These are phyloP conservation scores for Crucihimalaya himalaica DNA, from an alignment of 345 rosid species.

Conservation along the genomic window DNA sequence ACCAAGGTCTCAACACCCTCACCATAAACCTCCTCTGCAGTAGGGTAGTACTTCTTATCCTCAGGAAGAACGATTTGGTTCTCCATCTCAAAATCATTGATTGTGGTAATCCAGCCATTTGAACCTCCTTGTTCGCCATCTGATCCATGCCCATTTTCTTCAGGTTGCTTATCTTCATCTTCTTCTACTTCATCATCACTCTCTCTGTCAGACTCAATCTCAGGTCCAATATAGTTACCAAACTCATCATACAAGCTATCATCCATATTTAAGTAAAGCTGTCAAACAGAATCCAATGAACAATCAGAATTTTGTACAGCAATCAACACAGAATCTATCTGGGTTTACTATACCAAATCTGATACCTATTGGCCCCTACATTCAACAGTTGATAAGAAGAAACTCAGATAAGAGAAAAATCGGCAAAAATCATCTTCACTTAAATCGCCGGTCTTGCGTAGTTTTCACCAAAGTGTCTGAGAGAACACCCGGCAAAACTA, in stretches of 20 bases:
- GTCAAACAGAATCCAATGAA: not conserved
- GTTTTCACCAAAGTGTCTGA: not conserved
- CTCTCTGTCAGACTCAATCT: constrained; percentile 87
- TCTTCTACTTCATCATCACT: constrained; percentile 75
- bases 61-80: constrained; percentile 95
- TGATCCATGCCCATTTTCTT: constrained; percentile 45
- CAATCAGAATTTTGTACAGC: not conserved
- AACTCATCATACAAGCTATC: constrained; percentile 97
- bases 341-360: too few species aligned
- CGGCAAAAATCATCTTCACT: not conserved
- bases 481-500: not conserved
- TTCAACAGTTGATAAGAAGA: not conserved
- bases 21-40: constrained; percentile 97
- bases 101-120: constrained; percentile 82
- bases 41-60: constrained; percentile 95
- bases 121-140: constrained; percentile 66
- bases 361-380: too few species aligned
- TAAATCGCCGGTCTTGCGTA: not conserved
- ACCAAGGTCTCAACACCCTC: constrained; percentile 93
- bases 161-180: constrained; percentile 56
- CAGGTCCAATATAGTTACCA: constrained; percentile 98
- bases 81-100: constrained; percentile 83
- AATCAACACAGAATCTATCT: too few species aligned
- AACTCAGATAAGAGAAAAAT: not conserved
- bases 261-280: constrained; percentile 60